Conservation (phyloP, 352 stramenopile genomes). For the Peronospora belbahrii region DNA sequence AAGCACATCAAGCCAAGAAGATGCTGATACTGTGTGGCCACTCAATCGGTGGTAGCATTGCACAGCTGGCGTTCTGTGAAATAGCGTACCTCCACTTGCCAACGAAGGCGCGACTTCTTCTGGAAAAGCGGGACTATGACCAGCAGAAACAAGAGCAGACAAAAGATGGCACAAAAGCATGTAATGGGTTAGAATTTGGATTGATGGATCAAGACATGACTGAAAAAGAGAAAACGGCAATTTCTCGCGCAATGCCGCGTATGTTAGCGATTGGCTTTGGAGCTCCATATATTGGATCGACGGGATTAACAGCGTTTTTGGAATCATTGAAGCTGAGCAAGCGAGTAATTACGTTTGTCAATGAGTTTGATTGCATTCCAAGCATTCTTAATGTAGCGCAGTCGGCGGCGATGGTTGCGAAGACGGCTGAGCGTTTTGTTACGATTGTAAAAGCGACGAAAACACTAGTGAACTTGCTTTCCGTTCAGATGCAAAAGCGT, state of each 20-base stretch:
- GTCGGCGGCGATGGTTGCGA: conserved; percentile 62
- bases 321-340: conserved; percentile 38
- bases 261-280: conserved; percentile 74
- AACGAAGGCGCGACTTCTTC: conserved; percentile 28
- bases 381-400: conserved; percentile 79
- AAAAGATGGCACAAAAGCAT: conserved; percentile 1
- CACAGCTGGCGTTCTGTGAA: conserved; percentile 68
- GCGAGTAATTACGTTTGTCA: conserved; percentile 70
- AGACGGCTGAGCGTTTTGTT: conserved; percentile 70
- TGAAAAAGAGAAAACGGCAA: conserved; percentile 13
- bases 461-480: conserved; percentile 61
- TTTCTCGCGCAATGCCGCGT: conserved; percentile 31
- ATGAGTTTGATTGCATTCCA: conserved; percentile 83
- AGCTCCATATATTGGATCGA: conserved; percentile 58
- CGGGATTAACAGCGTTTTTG: conserved; percentile 39
- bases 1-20: conserved; percentile 45
- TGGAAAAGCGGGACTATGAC: conserved; percentile 61
- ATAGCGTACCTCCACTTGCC: conserved; percentile 68
- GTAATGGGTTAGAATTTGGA: conserved; percentile 16
- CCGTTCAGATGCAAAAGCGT: conserved; percentile 62
- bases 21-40: conserved; percentile 70
- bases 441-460: conserved; percentile 78
- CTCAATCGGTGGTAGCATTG: conserved; percentile 78
- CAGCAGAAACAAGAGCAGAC: conserved; percentile 29
- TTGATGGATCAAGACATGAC: conserved; percentile 19